Evolutionary conservation across 495 filamentous ascomycete genomes (phyloP), one percentile per base, ranked within the genome.

Genomic region (Schizothecium vesticola): DNA sequence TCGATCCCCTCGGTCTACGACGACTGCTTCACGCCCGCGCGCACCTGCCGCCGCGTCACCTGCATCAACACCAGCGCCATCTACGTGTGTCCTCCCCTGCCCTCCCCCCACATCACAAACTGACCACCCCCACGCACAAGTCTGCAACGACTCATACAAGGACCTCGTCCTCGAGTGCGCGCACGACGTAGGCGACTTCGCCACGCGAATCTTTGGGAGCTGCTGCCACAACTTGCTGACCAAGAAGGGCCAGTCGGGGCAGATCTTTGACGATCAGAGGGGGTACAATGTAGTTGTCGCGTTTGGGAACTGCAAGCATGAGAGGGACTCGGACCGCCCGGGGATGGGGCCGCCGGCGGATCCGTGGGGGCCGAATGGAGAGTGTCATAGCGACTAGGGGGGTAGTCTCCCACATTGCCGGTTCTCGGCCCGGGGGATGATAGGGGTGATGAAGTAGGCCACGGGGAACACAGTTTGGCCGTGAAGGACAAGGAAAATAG

Each of bases 141-240:
- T 71, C 56, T 72, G 70, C 70, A 72, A 72, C 68, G 70, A 70
- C 68, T 65, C 64, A 2, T 25, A 62, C 21, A 5, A 59, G 3
- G 60, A 31, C 28, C 59, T 71, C 12, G 13, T 29, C 1, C 58
- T 60, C 0, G 23, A 24, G 0, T 69, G 70, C 67, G 9, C 12
- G 6, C 0, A 1, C 19, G 43, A 63, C 51, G 62, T 71, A 2
- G 36, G 12, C 1, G 1, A 0, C 0, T 16, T 59, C 0, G 70
- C 24, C 1, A 9, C 3, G 3, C 19, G 23, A 0, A 29, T 57
- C 16, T 1, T 2, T 0, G 23, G 11, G 3, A 36, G 66, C 3
- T 71, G 70, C 67, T 71, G 70, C 63, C 6, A 3, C 0, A 22
- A 19, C 0, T n/a, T n/a, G n/a, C n/a, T n/a, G n/a, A n/a, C 22